Evolutionary conservation across 805 yeast genomes (phyloP).

Genomic region (Phaffomyces opuntiae): DNA sequence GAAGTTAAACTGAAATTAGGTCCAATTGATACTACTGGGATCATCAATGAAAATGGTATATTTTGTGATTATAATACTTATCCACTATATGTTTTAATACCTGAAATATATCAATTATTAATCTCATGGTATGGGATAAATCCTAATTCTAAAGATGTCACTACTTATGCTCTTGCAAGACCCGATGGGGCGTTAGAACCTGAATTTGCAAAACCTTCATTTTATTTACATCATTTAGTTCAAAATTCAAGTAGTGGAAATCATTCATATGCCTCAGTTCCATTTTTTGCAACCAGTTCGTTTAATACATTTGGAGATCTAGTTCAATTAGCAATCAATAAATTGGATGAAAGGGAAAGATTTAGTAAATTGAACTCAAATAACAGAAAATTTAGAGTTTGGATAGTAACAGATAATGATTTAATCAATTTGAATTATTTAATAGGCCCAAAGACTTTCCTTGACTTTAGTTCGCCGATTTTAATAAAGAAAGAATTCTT

Average conservation of each 20-base stretch:
- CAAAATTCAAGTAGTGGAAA: slow-evolving; percentile 5
- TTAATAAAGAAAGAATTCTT: slow-evolving; percentile 20
- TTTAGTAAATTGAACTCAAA: not conserved
- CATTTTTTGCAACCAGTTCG: slow-evolving; percentile 28
- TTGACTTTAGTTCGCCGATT: slow-evolving; percentile 17
- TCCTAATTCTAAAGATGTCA: slow-evolving; percentile 30
- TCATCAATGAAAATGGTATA: slow-evolving; percentile 36
- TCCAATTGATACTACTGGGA: slow-evolving; percentile 37
- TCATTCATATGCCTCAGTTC: slow-evolving; percentile 17
- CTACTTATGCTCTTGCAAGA: slow-evolving; percentile 29
- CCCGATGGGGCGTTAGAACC: slow-evolving; percentile 24
- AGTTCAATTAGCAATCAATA: slow-evolving; percentile 11
- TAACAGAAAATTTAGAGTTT: slow-evolving; percentile 14
- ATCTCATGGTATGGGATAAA: slow-evolving; percentile 48
- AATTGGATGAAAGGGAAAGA: slow-evolving; percentile 12
- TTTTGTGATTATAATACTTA: slow-evolving; percentile 28
- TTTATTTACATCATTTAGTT: slow-evolving; percentile 28
- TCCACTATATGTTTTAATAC: slow-evolving; percentile 33
- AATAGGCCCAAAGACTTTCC: slow-evolving; percentile 24
- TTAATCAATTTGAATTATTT: slow-evolving; percentile 10
- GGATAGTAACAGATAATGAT: slow-evolving; percentile 17
- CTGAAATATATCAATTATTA: slow-evolving; percentile 37
- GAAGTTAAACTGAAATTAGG: slow-evolving; percentile 12
- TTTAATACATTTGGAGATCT: slow-evolving; percentile 21
- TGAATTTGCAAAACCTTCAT: slow-evolving; percentile 30